phyloP scores from a whole-genome alignment of 2,329 filamentous ascomycete genomes.

The Penicillium sumatraense region DNA sequence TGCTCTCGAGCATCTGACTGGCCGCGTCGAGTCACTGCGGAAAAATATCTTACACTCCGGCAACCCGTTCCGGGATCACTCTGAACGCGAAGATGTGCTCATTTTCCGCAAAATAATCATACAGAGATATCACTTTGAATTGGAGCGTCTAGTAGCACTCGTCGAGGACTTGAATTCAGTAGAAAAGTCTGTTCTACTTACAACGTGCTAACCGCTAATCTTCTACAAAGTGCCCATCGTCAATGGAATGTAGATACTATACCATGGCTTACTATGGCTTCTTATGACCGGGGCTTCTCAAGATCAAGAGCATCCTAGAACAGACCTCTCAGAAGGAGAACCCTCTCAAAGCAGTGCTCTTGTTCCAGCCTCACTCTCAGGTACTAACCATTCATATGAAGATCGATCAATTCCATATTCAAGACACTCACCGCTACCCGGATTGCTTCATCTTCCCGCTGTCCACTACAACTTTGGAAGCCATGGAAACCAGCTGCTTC shows the following conservation, averaged over 20 bases:
- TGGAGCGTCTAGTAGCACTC: not conserved
- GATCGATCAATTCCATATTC: not conserved
- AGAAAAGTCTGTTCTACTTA: not conserved
- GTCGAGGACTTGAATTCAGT: not conserved
- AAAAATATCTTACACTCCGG: not conserved
- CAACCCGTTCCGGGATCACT: not conserved
- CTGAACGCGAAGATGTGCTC: not conserved
- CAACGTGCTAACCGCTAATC: not conserved
- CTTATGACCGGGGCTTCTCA: not conserved
- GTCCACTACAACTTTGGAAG: not conserved
- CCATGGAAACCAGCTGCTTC: slow-evolving; percentile 1
- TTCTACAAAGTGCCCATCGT: not conserved
- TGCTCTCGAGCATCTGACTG: not conserved
- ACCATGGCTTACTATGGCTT: not conserved
- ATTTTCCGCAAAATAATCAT: not conserved
- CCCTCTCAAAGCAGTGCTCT: not conserved
- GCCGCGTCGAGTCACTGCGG: not conserved
- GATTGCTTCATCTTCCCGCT: not conserved
- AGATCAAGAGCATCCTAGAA: not conserved
- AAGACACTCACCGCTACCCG: not conserved
- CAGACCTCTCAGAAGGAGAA: not conserved
- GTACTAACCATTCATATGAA: not conserved
- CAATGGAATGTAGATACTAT: not conserved
- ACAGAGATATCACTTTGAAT: not conserved
- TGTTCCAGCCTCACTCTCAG: not conserved